Conservation (phyloP, 2,329 filamentous ascomycete genomes). For the Torrubiella hemipterigena region DNA sequence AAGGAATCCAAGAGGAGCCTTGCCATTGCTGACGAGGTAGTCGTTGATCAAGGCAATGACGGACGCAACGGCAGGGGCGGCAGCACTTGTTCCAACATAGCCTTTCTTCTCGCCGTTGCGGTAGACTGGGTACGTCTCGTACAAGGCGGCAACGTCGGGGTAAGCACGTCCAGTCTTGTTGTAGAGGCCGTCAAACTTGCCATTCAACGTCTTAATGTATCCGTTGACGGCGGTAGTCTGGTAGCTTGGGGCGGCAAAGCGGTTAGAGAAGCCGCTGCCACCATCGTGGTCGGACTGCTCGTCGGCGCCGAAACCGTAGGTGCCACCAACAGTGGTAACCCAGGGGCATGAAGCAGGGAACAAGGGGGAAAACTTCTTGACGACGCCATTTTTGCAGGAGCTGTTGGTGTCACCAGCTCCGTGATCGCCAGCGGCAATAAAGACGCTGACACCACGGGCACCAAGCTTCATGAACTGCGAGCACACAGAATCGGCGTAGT, state of each 20-base stretch:
- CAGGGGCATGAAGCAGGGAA: background rate
- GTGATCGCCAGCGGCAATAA: background rate
- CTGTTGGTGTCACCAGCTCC: background rate
- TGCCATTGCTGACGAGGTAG: conserved; percentile 20
- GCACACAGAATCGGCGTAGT: background rate
- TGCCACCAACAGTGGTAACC: background rate
- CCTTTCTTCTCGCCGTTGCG: background rate
- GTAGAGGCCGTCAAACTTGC: background rate
- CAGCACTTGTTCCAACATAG: conserved; percentile 16
- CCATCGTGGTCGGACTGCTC: background rate
- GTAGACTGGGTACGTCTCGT: background rate
- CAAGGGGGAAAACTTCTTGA: background rate
- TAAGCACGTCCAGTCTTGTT: background rate
- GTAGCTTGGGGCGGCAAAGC: background rate
- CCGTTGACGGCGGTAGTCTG: background rate
- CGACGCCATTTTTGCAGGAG: background rate
- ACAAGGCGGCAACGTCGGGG: background rate
- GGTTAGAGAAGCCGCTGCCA: background rate
- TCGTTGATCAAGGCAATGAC: conserved; percentile 30
- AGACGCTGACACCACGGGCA: background rate
- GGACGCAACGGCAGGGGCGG: conserved; percentile 25
- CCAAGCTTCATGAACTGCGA: background rate
- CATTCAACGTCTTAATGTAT: background rate
- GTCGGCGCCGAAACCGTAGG: background rate
- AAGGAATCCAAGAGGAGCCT: conserved; percentile 20